Conservation (phyloP, 2,329 filamentous ascomycete species). For the Aspergillus sp. region DNA sequence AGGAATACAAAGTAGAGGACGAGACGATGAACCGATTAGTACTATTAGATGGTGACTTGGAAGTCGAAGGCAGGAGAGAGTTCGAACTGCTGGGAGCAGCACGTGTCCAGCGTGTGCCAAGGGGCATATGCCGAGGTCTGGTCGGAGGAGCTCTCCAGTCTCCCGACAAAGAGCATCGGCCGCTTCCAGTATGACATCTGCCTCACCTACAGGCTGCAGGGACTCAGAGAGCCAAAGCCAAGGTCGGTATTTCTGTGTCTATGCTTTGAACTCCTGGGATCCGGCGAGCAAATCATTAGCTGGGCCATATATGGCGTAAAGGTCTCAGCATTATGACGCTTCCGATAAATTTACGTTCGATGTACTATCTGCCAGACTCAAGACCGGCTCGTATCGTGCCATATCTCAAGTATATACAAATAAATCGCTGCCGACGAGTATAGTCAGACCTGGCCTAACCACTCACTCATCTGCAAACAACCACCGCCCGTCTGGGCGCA, state of each 20-base stretch:
- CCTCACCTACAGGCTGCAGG: too few relatives aligned
- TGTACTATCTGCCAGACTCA: neutral
- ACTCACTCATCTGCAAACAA: slow-evolving; percentile 74
- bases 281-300: too few relatives aligned
- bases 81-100: slow-evolving; percentile 14
- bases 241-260: too few relatives aligned
- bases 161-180: too few relatives aligned
- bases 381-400: neutral
- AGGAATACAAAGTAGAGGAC: neutral
- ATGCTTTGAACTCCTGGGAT: too few relatives aligned
- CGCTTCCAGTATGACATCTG: too few relatives aligned
- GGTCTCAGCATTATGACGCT: neutral
- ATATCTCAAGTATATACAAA: neutral
- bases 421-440: neutral
- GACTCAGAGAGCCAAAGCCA: too few relatives aligned
- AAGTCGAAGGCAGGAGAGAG: neutral
- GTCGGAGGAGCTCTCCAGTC: neutral
- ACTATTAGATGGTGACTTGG: neutral
- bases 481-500: slow-evolving; percentile 74
- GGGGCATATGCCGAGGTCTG: slow-evolving; percentile 26
- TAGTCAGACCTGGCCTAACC: neutral
- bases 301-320: too few relatives aligned
- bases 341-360: neutral
- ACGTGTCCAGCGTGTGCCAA: slow-evolving; percentile 32
- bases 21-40: neutral